phyloP scores from a whole-genome alignment of 345 rosid genomes.

The Eucalyptus guilfoylei region DNA sequence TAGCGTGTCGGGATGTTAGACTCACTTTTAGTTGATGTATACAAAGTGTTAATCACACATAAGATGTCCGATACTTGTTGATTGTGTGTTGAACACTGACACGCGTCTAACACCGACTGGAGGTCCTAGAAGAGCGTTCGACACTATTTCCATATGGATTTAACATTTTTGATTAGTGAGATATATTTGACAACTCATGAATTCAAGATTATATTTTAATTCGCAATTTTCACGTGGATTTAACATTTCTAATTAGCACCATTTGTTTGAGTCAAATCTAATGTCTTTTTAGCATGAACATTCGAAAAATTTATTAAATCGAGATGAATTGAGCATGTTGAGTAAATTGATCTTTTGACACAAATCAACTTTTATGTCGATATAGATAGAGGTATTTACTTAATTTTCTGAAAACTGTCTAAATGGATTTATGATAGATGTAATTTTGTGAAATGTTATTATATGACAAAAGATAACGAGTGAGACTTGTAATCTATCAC shows the following conservation, averaged over 20 bases:
- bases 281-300: background rate
- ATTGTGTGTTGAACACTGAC: too few species aligned
- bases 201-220: background rate
- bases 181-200: background rate
- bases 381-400: background rate
- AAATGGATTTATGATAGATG: background rate
- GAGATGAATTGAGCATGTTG: background rate
- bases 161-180: too few species aligned
- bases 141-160: too few species aligned
- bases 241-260: background rate
- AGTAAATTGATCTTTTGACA: background rate
- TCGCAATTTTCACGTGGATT: background rate
- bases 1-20: too few species aligned
- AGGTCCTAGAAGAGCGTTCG: too few species aligned
- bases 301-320: background rate
- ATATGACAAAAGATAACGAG: background rate
- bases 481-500: background rate
- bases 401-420: background rate
- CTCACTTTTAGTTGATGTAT: too few species aligned
- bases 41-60: too few species aligned
- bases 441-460: background rate
- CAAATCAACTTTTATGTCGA: background rate
- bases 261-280: background rate
- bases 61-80: too few species aligned
- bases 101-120: rapidly evolving